Percentiles rank a stretch among this genome's conserved stretches.
Evolutionary conservation across 176 grass and related monocot genomes (phyloP).

Genomic region (Alopecurus myosuroides): DNA sequence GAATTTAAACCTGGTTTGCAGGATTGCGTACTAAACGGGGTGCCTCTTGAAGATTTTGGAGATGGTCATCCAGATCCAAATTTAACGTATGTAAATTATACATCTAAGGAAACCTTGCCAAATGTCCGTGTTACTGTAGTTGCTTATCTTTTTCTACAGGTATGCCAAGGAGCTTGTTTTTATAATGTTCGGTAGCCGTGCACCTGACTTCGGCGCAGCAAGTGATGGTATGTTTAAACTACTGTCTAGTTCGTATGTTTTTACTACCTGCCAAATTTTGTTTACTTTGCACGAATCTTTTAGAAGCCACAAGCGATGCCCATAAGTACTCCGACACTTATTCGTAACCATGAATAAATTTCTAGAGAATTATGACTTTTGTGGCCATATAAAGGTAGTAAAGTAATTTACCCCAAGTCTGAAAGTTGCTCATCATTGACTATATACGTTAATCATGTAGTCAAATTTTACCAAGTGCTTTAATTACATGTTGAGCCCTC

Average conservation of each 20-base stretch:
- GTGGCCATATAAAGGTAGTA: background rate
- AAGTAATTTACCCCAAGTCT: background rate
- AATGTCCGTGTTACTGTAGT: background rate
- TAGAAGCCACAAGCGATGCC: background rate
- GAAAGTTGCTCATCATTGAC: background rate
- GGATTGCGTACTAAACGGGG: constrained; percentile 77
- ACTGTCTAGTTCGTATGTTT: background rate
- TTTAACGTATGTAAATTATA: constrained; percentile 62
- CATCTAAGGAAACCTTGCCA: background rate
- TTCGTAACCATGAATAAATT: background rate
- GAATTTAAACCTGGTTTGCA: constrained; percentile 32
- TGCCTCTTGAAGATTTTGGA: constrained; percentile 88
- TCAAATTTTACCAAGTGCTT: background rate
- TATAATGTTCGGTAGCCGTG: constrained; percentile 64
- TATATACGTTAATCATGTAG: background rate
- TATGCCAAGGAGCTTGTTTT: constrained; percentile 92
- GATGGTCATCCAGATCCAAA: constrained; percentile 90
- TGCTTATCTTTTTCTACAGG: constrained; percentile 39
- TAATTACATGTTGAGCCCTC: background rate
- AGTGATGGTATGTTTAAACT: constrained; percentile 72
- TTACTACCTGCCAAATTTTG: constrained; percentile 6
- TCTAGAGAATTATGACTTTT: background rate
- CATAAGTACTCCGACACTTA: background rate
- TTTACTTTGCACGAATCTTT: background rate
- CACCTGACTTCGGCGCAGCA: constrained; percentile 90